These are phyloP conservation scores for Sugiyamaella smithiae DNA, from an alignment of 805 yeast species.

Conservation along the genomic window DNA sequence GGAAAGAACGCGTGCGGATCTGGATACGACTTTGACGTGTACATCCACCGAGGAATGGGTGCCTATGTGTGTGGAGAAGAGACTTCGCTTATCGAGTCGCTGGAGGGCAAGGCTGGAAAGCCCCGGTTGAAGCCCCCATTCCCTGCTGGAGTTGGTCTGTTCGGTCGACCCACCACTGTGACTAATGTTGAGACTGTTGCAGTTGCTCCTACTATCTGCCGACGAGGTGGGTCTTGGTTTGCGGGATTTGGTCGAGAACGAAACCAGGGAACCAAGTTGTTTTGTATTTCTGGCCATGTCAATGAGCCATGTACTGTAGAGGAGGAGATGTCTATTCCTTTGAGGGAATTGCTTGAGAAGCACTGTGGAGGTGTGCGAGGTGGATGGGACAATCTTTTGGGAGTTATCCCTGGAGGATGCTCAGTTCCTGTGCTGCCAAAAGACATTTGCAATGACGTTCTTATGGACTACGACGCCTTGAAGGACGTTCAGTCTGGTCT, in stretches of 20 bases:
- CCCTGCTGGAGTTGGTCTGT: constrained; percentile 91
- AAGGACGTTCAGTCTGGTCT: constrained; percentile 83
- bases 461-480: constrained; percentile 87
- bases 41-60: constrained; percentile 89
- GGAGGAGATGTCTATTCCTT: constrained; percentile 90
- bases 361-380: constrained; percentile 91
- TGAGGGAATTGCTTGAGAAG: constrained; percentile 75
- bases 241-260: constrained; percentile 80
- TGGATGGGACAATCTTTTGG: constrained; percentile 88
- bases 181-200: constrained; percentile 90
- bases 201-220: constrained; percentile 83
- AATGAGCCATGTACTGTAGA: constrained; percentile 91
- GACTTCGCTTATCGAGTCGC: constrained; percentile 81
- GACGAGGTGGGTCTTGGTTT: constrained; percentile 90
- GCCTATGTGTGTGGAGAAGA: constrained; percentile 93
- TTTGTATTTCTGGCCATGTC: constrained; percentile 86
- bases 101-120: constrained; percentile 92
- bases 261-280: constrained; percentile 78
- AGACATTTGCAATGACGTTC: constrained; percentile 59
- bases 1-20: constrained; percentile 88
- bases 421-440: constrained; percentile 81
- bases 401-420: constrained; percentile 87
- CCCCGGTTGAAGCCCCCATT: constrained; percentile 93
- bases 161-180: constrained; percentile 88
- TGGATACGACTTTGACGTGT: constrained; percentile 80